Conservation (phyloP, 257 asterid genomes). For the Gentiana dahurica region DNA sequence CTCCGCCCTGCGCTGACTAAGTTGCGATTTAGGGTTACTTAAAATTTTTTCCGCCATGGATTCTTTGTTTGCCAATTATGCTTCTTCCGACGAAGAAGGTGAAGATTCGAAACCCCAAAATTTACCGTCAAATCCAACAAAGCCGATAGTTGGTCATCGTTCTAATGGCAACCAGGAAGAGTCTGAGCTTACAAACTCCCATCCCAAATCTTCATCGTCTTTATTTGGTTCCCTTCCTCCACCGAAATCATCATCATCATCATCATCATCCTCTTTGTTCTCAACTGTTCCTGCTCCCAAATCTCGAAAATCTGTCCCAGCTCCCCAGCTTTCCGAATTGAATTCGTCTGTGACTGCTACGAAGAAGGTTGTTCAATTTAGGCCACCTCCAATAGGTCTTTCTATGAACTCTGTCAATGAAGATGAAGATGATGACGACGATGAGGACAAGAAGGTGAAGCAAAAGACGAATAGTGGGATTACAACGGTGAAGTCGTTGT, state of each 20-base stretch:
- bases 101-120: conserved; percentile 14
- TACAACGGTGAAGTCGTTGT: conserved; percentile 36
- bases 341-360: conserved; percentile 12
- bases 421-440: conserved; percentile 32
- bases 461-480: conserved; percentile 31
- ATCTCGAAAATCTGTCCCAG: conserved; percentile 7
- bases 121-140: conserved; percentile 11
- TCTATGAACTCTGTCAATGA: conserved; percentile 7
- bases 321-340: neutral
- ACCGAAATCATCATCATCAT: conserved; percentile 41
- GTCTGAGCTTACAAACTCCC: neutral
- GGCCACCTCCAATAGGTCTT: conserved; percentile 61
- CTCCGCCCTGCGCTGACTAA: neutral
- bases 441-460: conserved; percentile 45
- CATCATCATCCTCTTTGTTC: conserved; percentile 19
- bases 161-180: neutral
- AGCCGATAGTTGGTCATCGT: conserved; percentile 6
- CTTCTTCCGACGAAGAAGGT: conserved; percentile 81
- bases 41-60: conserved; percentile 35
- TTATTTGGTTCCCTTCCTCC: conserved; percentile 39
- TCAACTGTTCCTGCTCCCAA: conserved; percentile 33
- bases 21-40: neutral
- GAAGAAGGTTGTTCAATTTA: conserved; percentile 64
- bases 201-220: conserved; percentile 32
- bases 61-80: conserved; percentile 63